These are phyloP conservation scores for Prunus dulcis DNA, from an alignment of 306 rosid species.

Conservation along the genomic window DNA sequence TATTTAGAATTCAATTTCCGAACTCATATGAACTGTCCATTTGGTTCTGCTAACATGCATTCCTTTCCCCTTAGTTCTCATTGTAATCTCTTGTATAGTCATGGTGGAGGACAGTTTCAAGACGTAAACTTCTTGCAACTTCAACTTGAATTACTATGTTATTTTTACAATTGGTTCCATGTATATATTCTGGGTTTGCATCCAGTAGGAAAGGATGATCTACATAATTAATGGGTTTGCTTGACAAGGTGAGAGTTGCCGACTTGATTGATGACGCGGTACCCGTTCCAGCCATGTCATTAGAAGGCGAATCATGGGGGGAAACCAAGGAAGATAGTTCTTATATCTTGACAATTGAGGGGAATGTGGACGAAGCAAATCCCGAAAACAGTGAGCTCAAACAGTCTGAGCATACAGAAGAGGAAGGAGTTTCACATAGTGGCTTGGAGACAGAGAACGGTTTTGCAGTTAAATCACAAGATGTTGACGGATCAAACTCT, in stretches of 20 bases:
- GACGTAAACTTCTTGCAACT: not conserved
- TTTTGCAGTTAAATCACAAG: slow-evolving; percentile 14
- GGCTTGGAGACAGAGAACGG: slow-evolving; percentile 42
- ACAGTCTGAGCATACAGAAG: slow-evolving; percentile 35
- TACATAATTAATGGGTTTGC: slow-evolving; percentile 29
- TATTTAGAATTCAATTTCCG: not conserved
- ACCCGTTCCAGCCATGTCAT: slow-evolving; percentile 25
- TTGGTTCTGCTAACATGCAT: not conserved
- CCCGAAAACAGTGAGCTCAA: slow-evolving; percentile 29
- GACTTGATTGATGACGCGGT: slow-evolving; percentile 45
- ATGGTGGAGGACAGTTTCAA: not conserved
- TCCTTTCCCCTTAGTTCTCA: not conserved
- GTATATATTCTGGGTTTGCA: not conserved
- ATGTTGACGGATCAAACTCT: slow-evolving; percentile 14
- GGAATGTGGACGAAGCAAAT: slow-evolving; percentile 34
- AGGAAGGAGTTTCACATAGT: slow-evolving; percentile 46
- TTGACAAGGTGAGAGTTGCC: slow-evolving; percentile 62
- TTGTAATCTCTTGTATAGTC: not conserved
- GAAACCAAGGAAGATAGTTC: slow-evolving; percentile 40
- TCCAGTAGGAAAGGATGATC: not conserved
- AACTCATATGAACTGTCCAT: not conserved
- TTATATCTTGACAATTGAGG: slow-evolving; percentile 28
- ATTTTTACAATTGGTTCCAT: not conserved
- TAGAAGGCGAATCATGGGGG: slow-evolving; percentile 34
- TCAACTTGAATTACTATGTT: not conserved